These are phyloP conservation scores for Marasmius oreades DNA, from an alignment of 1,284 basidiomycete species.

Conservation along the genomic window DNA sequence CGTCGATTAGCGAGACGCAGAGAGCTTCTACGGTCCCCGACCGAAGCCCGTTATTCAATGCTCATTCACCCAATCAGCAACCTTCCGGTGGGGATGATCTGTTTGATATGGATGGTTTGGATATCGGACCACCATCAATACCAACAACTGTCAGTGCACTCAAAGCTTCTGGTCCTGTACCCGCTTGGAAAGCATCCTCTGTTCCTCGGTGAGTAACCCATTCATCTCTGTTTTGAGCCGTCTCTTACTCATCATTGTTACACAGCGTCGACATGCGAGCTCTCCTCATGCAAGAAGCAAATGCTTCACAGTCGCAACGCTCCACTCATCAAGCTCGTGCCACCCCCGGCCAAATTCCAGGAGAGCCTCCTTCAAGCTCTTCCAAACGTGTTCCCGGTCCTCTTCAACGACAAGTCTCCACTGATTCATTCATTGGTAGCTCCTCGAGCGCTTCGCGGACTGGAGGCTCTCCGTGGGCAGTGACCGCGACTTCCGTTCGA, in stretches of 20 bases:
- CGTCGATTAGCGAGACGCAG: conserved; percentile 15
- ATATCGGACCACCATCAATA: conserved; percentile 16
- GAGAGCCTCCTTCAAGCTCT: neutral
- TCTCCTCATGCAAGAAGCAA: conserved; percentile 80
- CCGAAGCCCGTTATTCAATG: conserved; percentile 14
- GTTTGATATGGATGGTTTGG: conserved; percentile 64
- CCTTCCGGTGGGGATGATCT: conserved; percentile 40
- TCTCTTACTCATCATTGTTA: conserved; percentile 2
- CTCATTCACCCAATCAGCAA: conserved; percentile 9
- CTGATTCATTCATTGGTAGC: neutral
- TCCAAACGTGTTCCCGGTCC: neutral
- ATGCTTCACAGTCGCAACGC: conserved; percentile 18
- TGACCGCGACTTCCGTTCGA: neutral
- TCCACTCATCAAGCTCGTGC: neutral
- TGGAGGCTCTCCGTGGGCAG: conserved; percentile 16
- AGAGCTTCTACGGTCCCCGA: conserved; percentile 24
- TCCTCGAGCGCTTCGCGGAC: conserved; percentile 6
- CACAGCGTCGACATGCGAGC: conserved; percentile 76
- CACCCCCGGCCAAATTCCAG: neutral
- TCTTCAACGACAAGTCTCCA: neutral
- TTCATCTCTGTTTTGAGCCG: conserved; percentile 4
- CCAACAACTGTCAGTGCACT: conserved; percentile 4
- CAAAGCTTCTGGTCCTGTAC: neutral
- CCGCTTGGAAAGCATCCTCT: conserved; percentile 38
- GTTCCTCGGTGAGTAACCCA: conserved; percentile 36